phyloP scores from a whole-genome alignment of 495 filamentous ascomycete species.

The Aspergillus conjunctus region DNA sequence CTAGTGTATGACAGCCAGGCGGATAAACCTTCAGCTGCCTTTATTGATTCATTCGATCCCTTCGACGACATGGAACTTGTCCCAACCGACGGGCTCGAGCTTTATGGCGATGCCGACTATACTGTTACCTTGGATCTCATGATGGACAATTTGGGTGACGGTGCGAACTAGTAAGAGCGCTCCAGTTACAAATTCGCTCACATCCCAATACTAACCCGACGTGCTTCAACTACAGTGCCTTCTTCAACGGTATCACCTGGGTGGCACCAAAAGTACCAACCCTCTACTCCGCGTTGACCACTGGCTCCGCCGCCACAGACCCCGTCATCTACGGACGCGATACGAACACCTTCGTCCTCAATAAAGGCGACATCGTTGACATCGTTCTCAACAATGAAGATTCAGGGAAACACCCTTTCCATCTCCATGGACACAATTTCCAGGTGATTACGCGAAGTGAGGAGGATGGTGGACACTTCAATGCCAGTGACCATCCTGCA shows the following conservation, averaged over 20 bases:
- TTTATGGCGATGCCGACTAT: conserved; percentile 60
- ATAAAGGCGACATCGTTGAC: conserved; percentile 66
- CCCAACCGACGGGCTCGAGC: conserved; percentile 59
- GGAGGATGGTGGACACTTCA: conserved; percentile 44
- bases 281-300: conserved; percentile 67
- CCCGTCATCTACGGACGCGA: conserved; percentile 66
- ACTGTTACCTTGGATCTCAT: conserved; percentile 63
- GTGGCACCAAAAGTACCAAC: conserved; percentile 62
- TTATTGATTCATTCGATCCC: conserved; percentile 58
- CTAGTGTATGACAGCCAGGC: conserved; percentile 64
- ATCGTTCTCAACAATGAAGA: conserved; percentile 78
- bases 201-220: background rate
- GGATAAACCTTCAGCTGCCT: conserved; percentile 52
- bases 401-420: conserved; percentile 73
- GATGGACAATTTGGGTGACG: conserved; percentile 74
- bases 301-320: conserved; percentile 61
- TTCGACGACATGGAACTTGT: conserved; percentile 72
- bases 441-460: conserved; percentile 61
- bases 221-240: background rate
- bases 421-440: conserved; percentile 81
- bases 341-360: conserved; percentile 65
- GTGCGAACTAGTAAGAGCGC: conserved; percentile 67
- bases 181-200: background rate
- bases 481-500: conserved; percentile 32
- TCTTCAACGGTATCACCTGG: conserved; percentile 60